phyloP scores from a whole-genome alignment of 23 red algal species.

The Gracilaria vermiculophylla region DNA sequence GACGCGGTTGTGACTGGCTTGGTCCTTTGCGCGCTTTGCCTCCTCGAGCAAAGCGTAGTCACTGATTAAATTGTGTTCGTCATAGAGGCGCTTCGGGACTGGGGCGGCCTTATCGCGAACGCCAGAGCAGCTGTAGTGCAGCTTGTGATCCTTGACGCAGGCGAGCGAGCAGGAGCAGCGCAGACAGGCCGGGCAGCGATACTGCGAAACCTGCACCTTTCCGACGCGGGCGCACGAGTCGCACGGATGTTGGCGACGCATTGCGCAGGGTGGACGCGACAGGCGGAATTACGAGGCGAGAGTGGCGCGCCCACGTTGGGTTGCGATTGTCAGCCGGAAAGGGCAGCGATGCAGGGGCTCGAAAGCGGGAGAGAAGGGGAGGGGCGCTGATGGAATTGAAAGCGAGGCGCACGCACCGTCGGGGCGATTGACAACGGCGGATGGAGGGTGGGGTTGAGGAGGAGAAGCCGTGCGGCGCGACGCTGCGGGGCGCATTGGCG shows the following conservation, averaged over 20 bases:
- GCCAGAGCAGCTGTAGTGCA: constrained; percentile 43
- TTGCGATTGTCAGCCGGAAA: too few relatives aligned
- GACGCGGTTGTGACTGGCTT: constrained; percentile 28
- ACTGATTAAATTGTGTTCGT: constrained; percentile 43
- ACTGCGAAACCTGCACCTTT: constrained; percentile 11
- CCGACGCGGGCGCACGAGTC: constrained; percentile 22
- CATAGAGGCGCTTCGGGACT: constrained; percentile 14
- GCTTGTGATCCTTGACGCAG: constrained; percentile 64
- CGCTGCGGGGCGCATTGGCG: background rate
- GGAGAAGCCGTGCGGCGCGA: too few relatives aligned
- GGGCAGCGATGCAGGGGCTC: too few relatives aligned
- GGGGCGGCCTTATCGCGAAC: constrained; percentile 32
- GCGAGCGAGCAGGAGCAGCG: constrained; percentile 39
- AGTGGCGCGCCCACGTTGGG: too few relatives aligned
- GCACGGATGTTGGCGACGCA: constrained; percentile 37
- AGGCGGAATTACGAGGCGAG: background rate
- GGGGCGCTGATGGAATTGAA: too few relatives aligned
- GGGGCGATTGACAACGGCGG: too few relatives aligned
- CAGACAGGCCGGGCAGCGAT: constrained; percentile 49
- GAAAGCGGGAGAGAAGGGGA: too few relatives aligned
- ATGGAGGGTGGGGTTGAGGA: too few relatives aligned
- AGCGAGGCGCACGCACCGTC: too few relatives aligned
- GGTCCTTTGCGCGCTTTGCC: background rate
- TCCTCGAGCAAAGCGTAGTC: constrained; percentile 62
- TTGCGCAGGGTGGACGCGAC: background rate